Base-by-base conservation (phyloP, 495 filamentous ascomycete species). In the Annulohypoxylon moriforme region DNA sequence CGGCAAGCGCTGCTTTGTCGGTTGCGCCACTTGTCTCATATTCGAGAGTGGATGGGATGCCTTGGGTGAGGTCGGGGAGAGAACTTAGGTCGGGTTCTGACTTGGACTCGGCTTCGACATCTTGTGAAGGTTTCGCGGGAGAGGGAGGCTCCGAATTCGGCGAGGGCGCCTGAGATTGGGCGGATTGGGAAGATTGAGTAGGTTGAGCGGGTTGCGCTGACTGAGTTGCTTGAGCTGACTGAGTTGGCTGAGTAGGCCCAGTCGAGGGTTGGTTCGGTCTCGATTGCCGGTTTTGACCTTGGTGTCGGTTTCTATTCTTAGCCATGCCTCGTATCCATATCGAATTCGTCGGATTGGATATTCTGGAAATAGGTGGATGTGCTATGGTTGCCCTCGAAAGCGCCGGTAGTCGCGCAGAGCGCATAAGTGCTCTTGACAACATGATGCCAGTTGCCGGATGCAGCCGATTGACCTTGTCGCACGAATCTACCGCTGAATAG, bases 41-140 rank as follows among this genome's bases (percentile, higher is more conserved):
- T 75, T 96, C 92, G 34, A 97, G 84, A 16, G 94, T 97, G 18
- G 94, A 97, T 0, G 94, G 94, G 64, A 97, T 96, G 69, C 94
- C 94, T 77, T 95, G 91, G 7, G 92, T 95, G 22, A 97, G 87
- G 76, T 97, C 94, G 62, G 94, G 94, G 16, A 97, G 85, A 18
- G 91, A 89, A 73, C 86, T 81, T 2, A 81, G 77, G 64, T 84
- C 77, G 44, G 80, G 76, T 75, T 79, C 73, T 24, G 81, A 67
- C 4, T 24, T 9, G 46, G 82, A 49, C 24, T 75, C 69, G 56
- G 73, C 52, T 67, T 78, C 63, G 47, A 63, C 18, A 16, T 40
- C 22, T 60, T 76, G 56, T 3, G 72, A 38, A 1, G 76, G 50
- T 40, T 75, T 60, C 18, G 58, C 53, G 18, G 71, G 29, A 31